Conservation (phyloP, 805 yeast species). For the Wickerhamiella sergipiensis region DNA sequence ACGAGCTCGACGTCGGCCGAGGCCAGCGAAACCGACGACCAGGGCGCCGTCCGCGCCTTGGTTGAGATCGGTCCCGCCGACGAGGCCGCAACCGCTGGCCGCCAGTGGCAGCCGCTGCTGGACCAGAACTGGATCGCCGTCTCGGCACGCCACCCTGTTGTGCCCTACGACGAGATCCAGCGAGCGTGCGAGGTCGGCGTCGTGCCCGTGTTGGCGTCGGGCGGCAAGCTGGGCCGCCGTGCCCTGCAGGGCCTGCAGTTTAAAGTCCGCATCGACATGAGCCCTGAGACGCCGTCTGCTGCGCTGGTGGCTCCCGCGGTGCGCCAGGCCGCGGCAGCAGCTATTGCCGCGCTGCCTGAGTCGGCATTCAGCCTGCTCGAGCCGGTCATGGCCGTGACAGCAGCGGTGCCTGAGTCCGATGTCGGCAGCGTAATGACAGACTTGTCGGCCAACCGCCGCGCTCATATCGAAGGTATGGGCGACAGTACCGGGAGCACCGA, state of each 20-base stretch:
- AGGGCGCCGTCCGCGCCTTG: neutral
- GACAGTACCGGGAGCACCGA: conserved; percentile 33
- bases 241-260: conserved; percentile 51
- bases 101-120: neutral
- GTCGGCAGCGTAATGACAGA: conserved; percentile 80
- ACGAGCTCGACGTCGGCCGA: conserved; percentile 1
- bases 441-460: conserved; percentile 63
- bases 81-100: neutral
- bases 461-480: conserved; percentile 55
- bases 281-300: conserved; percentile 33
- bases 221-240: conserved; percentile 29
- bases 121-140: conserved; percentile 5
- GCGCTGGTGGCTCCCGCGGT: conserved; percentile 33
- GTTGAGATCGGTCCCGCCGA: neutral
- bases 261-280: conserved; percentile 41
- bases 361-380: conserved; percentile 48
- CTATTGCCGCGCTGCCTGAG: conserved; percentile 21
- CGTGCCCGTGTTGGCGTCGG: conserved; percentile 31
- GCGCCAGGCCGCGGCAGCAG: conserved; percentile 32
- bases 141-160: conserved; percentile 15
- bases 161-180: conserved; percentile 21
- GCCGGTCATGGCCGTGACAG: conserved; percentile 70
- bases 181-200: conserved; percentile 22
- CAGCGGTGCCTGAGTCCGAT: conserved; percentile 48
- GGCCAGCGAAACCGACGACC: neutral